phyloP scores from a whole-genome alignment of 179 eudicot species.

The Silene noctiflora region DNA sequence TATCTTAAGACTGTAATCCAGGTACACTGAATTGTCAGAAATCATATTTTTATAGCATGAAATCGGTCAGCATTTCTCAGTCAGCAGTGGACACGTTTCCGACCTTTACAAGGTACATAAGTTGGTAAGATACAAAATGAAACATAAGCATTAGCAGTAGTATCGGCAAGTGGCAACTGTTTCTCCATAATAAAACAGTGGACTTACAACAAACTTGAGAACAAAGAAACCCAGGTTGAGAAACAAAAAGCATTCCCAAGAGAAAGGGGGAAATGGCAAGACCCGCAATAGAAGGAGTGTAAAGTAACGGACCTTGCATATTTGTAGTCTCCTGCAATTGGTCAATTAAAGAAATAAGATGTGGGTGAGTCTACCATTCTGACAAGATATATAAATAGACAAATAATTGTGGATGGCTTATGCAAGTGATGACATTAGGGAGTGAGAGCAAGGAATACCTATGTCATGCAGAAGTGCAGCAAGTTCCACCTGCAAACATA shows the following conservation, averaged over 20 bases:
- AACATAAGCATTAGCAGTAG: not conserved
- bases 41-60: too few relatives aligned
- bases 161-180: not conserved
- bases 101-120: not conserved
- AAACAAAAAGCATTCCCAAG: not conserved
- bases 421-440: too few relatives aligned
- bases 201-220: not conserved
- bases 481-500: slow-evolving; percentile 64
- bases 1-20: too few relatives aligned
- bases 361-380: too few relatives aligned
- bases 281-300: not conserved
- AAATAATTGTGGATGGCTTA: not conserved
- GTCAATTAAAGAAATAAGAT: slow-evolving; percentile 19
- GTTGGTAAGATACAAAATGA: not conserved
- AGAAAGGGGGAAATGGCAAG: too few relatives aligned
- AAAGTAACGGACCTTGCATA: slow-evolving; percentile 59
- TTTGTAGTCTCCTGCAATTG: slow-evolving; percentile 88
- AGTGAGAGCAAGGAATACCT: slow-evolving; percentile 39
- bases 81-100: too few relatives aligned
- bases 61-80: too few relatives aligned
- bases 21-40: too few relatives aligned
- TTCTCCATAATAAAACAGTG: not conserved
- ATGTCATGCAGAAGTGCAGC: slow-evolving; percentile 98
- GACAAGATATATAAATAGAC: too few relatives aligned
- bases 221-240: not conserved